Evolutionary conservation across 1,139 yeast species (phyloP).

Genomic region (Candida sp.): DNA sequence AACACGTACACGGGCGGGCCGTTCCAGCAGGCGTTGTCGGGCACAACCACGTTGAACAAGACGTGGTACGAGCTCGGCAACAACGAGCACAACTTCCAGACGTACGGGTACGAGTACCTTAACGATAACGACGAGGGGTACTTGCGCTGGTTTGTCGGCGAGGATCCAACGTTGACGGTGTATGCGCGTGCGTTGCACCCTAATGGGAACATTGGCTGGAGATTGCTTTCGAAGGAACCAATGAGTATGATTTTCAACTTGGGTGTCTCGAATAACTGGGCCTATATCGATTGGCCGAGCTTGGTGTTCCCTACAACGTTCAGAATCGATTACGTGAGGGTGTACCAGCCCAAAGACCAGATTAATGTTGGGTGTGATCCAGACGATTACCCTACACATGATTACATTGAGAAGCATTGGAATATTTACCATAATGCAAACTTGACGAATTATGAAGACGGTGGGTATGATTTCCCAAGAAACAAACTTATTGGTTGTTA

Average conservation of each 20-base stretch:
- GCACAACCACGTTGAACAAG: constrained; percentile 67
- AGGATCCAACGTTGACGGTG: constrained; percentile 65
- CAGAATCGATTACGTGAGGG: constrained; percentile 76
- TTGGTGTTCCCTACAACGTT: constrained; percentile 70
- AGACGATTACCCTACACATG: constrained; percentile 67
- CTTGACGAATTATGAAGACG: constrained; percentile 65
- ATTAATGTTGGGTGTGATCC: constrained; percentile 77
- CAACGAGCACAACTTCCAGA: constrained; percentile 58
- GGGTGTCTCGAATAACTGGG: constrained; percentile 85
- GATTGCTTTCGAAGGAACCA: constrained; percentile 84
- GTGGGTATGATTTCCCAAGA: constrained; percentile 72
- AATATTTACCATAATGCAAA: constrained; percentile 68
- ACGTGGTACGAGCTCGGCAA: constrained; percentile 77
- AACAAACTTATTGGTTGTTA: constrained; percentile 20
- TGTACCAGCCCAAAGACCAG: constrained; percentile 70
- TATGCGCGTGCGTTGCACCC: constrained; percentile 72
- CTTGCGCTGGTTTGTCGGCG: constrained; percentile 83
- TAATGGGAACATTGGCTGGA: constrained; percentile 82
- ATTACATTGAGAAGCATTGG: constrained; percentile 68
- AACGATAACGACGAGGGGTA: constrained; percentile 74
- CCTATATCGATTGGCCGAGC: constrained; percentile 81
- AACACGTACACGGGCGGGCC: constrained; percentile 87
- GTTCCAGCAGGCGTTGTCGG: constrained; percentile 84
- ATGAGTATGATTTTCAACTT: constrained; percentile 80
- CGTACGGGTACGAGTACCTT: constrained; percentile 76